phyloP scores from a whole-genome alignment of 129 eudicot genomes.

The Flaveria sonorensis region DNA sequence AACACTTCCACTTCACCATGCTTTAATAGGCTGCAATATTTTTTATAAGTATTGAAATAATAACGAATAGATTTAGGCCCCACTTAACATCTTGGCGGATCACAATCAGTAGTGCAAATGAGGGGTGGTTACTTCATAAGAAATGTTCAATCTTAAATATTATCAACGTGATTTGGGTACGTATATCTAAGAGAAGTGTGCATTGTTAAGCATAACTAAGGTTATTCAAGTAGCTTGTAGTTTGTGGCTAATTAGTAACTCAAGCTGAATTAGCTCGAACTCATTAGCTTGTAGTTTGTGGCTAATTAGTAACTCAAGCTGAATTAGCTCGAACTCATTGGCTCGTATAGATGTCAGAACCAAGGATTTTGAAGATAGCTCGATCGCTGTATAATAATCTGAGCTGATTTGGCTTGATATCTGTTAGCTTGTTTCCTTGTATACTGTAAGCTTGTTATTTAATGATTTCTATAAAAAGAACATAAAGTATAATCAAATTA shows the following conservation, averaged over 20 bases:
- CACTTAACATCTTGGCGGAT: no score
- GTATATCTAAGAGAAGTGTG: background rate
- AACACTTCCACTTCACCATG: background rate
- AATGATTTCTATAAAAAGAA: no score
- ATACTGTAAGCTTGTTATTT: background rate
- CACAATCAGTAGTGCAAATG: no score
- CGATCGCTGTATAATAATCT: background rate
- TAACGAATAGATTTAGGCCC: no score
- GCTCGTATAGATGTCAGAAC: no score
- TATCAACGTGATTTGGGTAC: background rate
- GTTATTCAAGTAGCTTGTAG: background rate
- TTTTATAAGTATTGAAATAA: no score
- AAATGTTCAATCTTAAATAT: background rate
- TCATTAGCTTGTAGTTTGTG: no score
- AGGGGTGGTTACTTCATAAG: no score
- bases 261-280: background rate
- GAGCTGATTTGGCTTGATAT: background rate
- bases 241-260: no score
- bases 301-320: no score
- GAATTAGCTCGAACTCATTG: background rate
- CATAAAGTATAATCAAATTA: background rate
- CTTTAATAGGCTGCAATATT: no score
- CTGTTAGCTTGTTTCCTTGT: no score
- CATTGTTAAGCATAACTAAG: background rate
- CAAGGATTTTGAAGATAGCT: background rate